Base-by-base conservation (phyloP, 768 basidiomycete species). In the Lactarius indigo region DNA sequence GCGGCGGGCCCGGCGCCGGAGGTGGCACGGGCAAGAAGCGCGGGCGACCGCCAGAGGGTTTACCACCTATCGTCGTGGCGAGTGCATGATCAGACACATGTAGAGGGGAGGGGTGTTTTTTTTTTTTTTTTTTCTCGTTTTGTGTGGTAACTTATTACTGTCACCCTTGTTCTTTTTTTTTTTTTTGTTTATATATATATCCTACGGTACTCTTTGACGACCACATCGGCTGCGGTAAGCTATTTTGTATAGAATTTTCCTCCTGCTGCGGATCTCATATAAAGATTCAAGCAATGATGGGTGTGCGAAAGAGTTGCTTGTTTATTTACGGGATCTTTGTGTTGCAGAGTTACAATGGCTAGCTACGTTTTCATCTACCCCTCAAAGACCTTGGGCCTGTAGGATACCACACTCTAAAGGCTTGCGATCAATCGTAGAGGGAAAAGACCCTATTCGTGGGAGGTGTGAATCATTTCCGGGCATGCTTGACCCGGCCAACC, bases 31-130 rank as follows among this genome's bases (percentile, higher is more conserved):
- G 63, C 52, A 71, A 71, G 63, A 71, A 71, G 57, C 64, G 70
- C 4, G 70, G 70, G 56, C 68, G 70, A 28, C 70, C 70, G 35
- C 70, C 70, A 60, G 68, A 71, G 61, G 64, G 63, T 20, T 65
- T 70, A 4, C 74, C 76, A 52, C 72, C 75, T 17, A 73, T 75
- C 20, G 73, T 78, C 18, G 71, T 75, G 47, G 74, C 77, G 41
- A 76, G 73, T 62, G 76, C 76, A 26, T 76, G 63, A 67, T 59
- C 18, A 9, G 18, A 44, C 7, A 2, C 20, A 15, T 26, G 55
- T 17, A 39, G 28, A 17, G 28, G n/a, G 37, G 50, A 2, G 37
- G 23, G 13, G n/a, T 23, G 64, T 3, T 55, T 5, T 55, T 33
- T 15, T 35, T 5, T 55, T 33, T 15, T 35, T 28, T 58, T 44